These are phyloP conservation scores for Pythium insidiosum DNA, from an alignment of 352 stramenopile genomes.

Conservation along the genomic window DNA sequence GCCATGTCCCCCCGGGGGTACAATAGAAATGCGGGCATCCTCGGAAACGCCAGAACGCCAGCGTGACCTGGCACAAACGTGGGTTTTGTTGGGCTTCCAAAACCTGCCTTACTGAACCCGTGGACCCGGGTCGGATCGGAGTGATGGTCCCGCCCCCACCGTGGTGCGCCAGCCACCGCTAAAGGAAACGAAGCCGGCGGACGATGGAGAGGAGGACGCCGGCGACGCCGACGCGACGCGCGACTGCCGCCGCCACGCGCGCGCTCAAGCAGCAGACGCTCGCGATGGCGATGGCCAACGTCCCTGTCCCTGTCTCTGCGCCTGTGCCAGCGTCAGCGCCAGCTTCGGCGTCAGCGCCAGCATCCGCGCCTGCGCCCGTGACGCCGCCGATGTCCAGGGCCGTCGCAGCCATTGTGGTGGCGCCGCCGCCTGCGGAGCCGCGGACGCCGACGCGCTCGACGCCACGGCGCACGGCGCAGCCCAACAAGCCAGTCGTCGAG, in stretches of 20 bases:
- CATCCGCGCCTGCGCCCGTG: neutral
- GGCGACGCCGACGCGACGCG: conserved; percentile 11
- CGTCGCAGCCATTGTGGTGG: neutral
- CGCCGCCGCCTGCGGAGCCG: neutral
- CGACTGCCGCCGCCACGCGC: neutral
- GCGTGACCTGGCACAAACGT: too few relatives aligned
- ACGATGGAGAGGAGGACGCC: conserved; percentile 1
- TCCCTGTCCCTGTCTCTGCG: neutral
- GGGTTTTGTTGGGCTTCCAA: too few relatives aligned
- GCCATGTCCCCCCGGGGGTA: too few relatives aligned
- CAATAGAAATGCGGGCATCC: too few relatives aligned
- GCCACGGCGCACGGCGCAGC: too few relatives aligned
- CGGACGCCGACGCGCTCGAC: neutral
- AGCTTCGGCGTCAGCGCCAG: neutral
- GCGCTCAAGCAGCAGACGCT: conserved; percentile 14
- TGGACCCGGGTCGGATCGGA: too few relatives aligned
- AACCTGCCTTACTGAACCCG: too few relatives aligned
- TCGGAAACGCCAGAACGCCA: too few relatives aligned
- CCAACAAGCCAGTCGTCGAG: conserved; percentile 2
- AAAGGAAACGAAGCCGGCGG: neutral
- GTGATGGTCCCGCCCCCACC: too few relatives aligned
- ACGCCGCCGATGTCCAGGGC: neutral
- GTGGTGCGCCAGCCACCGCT: too few relatives aligned
- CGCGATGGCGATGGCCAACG: neutral
- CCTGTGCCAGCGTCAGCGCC: too few relatives aligned